These are phyloP conservation scores for Aureobasidium sp. DNA, from an alignment of 2,329 filamentous ascomycete genomes.

Conservation along the genomic window DNA sequence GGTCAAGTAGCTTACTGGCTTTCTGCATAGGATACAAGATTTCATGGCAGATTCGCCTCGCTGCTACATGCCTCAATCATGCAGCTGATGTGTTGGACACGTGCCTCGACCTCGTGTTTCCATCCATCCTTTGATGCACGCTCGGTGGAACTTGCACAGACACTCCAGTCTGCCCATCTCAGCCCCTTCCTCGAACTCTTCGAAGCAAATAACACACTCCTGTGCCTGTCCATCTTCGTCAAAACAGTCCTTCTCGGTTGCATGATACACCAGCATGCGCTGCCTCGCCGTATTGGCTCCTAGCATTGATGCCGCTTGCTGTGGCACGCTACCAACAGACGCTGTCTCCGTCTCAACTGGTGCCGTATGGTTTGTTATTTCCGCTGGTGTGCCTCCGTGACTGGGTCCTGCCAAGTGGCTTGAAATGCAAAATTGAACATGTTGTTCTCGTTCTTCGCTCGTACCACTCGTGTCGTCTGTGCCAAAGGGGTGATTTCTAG, in stretches of 20 bases:
- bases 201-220: conserved; percentile 59
- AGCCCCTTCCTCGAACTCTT: conserved; percentile 56
- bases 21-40: not conserved
- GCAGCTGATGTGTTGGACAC: conserved; percentile 54
- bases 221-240: conserved; percentile 45
- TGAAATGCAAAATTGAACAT: conserved; percentile 25
- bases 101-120: conserved; percentile 47
- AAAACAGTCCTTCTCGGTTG: conserved; percentile 58
- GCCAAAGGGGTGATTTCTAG: conserved; percentile 51
- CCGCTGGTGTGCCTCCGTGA: conserved; percentile 12
- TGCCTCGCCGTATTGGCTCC: conserved; percentile 20
- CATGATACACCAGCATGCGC: conserved; percentile 47
- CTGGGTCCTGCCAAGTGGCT: conserved; percentile 20
- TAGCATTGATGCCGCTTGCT: conserved; percentile 3
- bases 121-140: conserved; percentile 57
- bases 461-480: conserved; percentile 10
- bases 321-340: not conserved
- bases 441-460: conserved; percentile 14
- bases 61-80: conserved; percentile 23
- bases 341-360: not conserved
- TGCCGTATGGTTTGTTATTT: not conserved
- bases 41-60: not conserved
- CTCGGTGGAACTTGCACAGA: conserved; percentile 57
- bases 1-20: not conserved
- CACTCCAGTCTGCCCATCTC: conserved; percentile 55